Evolutionary conservation across 371 early-diverging fungal genomes (phyloP).

Genomic region (Lichtheimia ornata): DNA sequence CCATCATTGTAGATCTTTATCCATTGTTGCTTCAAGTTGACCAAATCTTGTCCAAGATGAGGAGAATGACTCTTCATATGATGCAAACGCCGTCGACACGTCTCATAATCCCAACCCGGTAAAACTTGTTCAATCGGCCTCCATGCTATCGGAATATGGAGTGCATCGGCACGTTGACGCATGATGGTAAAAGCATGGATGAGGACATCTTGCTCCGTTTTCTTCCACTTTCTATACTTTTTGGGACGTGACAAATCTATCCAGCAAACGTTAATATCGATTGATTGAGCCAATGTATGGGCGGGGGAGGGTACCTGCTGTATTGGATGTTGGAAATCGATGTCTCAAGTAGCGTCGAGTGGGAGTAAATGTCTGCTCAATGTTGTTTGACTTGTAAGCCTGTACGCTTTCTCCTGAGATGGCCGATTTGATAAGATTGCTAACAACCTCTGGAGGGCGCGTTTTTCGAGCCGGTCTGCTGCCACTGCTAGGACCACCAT

Average conservation of each 20-base stretch:
- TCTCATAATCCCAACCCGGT: neutral
- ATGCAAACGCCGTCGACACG: constrained; percentile 6
- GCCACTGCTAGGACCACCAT: neutral
- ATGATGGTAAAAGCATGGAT: constrained; percentile 19
- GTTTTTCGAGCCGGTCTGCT: neutral
- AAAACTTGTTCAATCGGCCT: constrained; percentile 16
- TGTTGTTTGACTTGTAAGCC: neutral
- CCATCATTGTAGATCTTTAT: constrained; percentile 12
- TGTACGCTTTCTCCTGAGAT: neutral
- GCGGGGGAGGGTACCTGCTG: neutral
- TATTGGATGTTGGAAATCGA: neutral
- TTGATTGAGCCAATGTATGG: neutral
- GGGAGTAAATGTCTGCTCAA: constrained; percentile 15
- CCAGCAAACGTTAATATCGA: no score
- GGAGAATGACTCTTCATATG: neutral
- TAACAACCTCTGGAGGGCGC: neutral
- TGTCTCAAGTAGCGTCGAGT: constrained; percentile 12
- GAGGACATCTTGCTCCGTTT: constrained; percentile 11
- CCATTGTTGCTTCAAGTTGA: constrained; percentile 15
- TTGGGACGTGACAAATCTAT: no score
- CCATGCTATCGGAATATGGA: constrained; percentile 11
- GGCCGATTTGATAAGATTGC: neutral
- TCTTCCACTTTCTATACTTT: constrained; percentile 1
- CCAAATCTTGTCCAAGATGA: neutral
- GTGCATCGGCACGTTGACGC: constrained; percentile 10